Conservation (phyloP, 1,139 yeast genomes). For the Protomyces lactucae-debilis region DNA sequence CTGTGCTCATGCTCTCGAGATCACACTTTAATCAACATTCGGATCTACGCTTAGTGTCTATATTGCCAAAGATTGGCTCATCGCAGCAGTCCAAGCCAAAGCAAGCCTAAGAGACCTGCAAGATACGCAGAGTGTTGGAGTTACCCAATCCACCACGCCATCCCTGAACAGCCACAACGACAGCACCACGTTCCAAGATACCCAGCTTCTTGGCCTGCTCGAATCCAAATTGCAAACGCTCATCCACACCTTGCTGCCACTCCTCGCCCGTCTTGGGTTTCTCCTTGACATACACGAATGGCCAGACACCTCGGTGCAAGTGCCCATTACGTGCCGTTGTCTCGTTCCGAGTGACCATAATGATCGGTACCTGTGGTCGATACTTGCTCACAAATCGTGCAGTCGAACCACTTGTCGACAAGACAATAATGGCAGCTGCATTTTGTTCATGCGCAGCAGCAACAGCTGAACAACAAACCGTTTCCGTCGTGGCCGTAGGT, state of each 20-base stretch:
- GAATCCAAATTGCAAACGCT: slow-evolving; percentile 91
- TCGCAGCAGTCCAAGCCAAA: no score
- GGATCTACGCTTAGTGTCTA: no score
- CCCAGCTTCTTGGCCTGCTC: slow-evolving; percentile 84
- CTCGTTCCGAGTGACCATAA: slow-evolving; percentile 96
- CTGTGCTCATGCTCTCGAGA: no score
- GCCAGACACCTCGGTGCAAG: slow-evolving; percentile 97
- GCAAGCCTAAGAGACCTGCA: slow-evolving; percentile 1
- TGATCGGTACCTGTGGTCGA: slow-evolving; percentile 95
- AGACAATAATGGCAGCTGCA: slow-evolving; percentile 94
- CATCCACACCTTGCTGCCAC: slow-evolving; percentile 97
- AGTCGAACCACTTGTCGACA: slow-evolving; percentile 83
- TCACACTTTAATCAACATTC: no score
- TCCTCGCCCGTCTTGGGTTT: slow-evolving; percentile 53
- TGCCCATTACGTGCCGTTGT: slow-evolving; percentile 92
- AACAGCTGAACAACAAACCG: slow-evolving; percentile 96
- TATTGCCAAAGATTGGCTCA: no score
- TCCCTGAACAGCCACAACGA: slow-evolving; percentile 94
- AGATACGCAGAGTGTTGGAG: slow-evolving; percentile 88
- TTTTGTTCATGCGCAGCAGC: slow-evolving; percentile 93
- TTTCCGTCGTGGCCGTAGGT: slow-evolving; percentile 93
- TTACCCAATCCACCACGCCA: slow-evolving; percentile 99
- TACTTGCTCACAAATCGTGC: slow-evolving; percentile 96
- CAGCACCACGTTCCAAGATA: slow-evolving; percentile 79
- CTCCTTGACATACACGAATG: slow-evolving; percentile 69